These are phyloP conservation scores for Porodaedalea pini DNA, from an alignment of 1,284 basidiomycete genomes.

Conservation along the genomic window DNA sequence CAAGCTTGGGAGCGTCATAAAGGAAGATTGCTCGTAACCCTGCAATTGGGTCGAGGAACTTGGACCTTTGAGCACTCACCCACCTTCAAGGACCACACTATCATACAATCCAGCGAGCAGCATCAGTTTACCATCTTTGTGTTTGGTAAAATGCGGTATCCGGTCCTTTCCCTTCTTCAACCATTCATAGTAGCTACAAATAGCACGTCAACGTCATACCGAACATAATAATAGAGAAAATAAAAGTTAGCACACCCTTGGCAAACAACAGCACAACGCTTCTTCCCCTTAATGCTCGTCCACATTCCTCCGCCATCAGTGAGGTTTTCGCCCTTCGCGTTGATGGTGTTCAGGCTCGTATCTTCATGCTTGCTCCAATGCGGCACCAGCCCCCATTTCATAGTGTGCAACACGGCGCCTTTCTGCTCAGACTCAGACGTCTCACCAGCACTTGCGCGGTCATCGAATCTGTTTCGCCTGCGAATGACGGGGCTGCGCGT, in stretches of 20 bases:
- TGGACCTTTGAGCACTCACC: conserved; percentile 5
- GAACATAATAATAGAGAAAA: conserved; percentile 22
- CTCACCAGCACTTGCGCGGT: background rate
- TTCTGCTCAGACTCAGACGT: background rate
- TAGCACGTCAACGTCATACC: conserved; percentile 16
- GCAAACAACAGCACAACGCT: conserved; percentile 75
- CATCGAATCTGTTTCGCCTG: conserved; percentile 29
- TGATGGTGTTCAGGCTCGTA: conserved; percentile 76
- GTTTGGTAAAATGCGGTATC: conserved; percentile 78
- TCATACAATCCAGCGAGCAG: conserved; percentile 90
- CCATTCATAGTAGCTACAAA: conserved; percentile 88
- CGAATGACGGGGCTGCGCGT: conserved; percentile 65
- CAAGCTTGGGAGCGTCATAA: background rate
- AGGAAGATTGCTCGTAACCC: background rate
- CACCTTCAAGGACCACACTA: conserved; percentile 61
- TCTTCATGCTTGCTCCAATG: conserved; percentile 80
- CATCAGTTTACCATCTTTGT: conserved; percentile 65
- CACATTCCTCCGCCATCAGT: conserved; percentile 76
- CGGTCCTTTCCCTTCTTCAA: conserved; percentile 76
- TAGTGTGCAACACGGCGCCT: conserved; percentile 54
- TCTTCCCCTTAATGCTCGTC: conserved; percentile 73
- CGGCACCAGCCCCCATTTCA: conserved; percentile 91
- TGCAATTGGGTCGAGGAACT: background rate
- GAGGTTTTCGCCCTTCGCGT: conserved; percentile 84
- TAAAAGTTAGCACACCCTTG: conserved; percentile 58